Base-by-base conservation (phyloP, 257 asterid genomes). In the Henckelia pumila region DNA sequence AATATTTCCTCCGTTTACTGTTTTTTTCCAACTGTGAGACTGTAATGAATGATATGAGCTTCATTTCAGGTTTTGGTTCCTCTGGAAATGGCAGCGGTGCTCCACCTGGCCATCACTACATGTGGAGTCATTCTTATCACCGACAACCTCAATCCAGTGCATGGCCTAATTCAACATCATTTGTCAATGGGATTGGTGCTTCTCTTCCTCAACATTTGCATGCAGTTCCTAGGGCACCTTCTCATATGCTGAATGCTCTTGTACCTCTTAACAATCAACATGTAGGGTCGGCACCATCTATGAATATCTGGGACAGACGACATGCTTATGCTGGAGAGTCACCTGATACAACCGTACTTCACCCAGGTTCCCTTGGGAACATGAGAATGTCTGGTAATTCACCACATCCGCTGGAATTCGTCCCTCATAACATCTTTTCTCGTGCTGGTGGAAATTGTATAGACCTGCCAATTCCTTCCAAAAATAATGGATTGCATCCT, bases 201-300 rank as follows among this genome's bases (percentile, higher is more conserved):
- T 70, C 89, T 74, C 92, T 74, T 67, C 84, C 96, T 55, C 87
- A 79, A 64, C 99, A 81, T 70, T 23, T 94, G 85, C 95, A 88
- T 82, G 80, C 86, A 61, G 88, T 88, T 70, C 88, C 94, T 40
- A 73, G 95, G 75, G 88, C 91, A 61, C 91, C 89, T 25, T 76
- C 91, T 61, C 90, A 84, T 67, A 75, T 88, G 83, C 65, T 87
- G 73, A 91, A 81, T 75, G 58, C 87, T 37, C 80, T 84, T 71
- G 69, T 84, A 29, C 91, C 99, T 61, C 66, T 85, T 17, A 82
- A 80, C 75, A 80, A 84, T 77, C 96, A 86, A 73, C 96, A 88
- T 6, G 96, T 94, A 71, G 97, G 96, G 56, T 94, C 99, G 24
- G 96, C 99, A 9, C 99, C 97, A 62, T 87, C 99, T 60, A 81